Percentiles rank a stretch among this genome's conserved stretches.
Evolutionary conservation across 179 eudicot genomes (phyloP).

Genomic region (Spinacia oleracea): DNA sequence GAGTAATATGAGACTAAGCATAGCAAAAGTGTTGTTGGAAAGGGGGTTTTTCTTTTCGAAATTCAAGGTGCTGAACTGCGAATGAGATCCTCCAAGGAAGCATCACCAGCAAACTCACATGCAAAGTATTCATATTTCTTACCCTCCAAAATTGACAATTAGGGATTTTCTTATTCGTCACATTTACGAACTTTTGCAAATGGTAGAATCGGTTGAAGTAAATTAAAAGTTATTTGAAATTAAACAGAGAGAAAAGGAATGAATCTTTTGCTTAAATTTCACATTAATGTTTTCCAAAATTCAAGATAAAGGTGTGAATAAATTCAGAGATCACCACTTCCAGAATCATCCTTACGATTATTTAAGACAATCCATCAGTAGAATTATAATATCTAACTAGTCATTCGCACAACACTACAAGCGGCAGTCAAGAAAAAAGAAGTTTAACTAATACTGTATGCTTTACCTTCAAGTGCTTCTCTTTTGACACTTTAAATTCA

Average conservation of each 20-base stretch:
- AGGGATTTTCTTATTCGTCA: background rate
- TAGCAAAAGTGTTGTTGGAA: background rate
- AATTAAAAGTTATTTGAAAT: background rate
- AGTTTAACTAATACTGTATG: background rate
- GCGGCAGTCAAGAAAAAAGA: background rate
- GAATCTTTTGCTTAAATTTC: background rate
- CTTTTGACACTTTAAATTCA: background rate
- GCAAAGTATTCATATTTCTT: background rate
- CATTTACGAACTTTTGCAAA: background rate
- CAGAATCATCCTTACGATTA: background rate
- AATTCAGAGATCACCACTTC: background rate
- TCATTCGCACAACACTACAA: background rate
- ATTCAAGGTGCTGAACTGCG: background rate
- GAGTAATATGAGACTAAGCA: background rate
- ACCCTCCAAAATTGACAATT: background rate
- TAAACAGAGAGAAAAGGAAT: background rate
- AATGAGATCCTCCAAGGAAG: background rate
- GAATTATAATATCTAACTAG: background rate
- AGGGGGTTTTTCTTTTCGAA: background rate
- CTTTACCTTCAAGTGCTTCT: background rate
- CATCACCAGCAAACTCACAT: background rate
- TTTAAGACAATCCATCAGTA: background rate
- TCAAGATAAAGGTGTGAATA: background rate
- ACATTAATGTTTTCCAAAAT: background rate
- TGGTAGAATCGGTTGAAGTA: background rate